Evolutionary conservation across 2,329 filamentous ascomycete genomes (phyloP).

Genomic region (Fusarium concolor): DNA sequence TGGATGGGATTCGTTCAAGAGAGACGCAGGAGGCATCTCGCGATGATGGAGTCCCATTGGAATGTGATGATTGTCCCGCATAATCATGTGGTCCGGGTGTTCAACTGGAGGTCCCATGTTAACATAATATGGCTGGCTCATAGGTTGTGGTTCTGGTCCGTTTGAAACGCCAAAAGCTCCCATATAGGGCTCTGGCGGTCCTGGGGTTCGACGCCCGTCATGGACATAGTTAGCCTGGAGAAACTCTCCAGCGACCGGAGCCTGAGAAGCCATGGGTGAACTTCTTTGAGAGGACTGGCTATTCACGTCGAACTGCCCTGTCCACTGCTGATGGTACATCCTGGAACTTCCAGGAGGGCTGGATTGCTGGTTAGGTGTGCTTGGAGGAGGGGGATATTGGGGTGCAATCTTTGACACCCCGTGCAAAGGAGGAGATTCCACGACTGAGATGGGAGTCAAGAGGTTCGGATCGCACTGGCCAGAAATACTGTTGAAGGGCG

Average conservation of each 20-base stretch:
- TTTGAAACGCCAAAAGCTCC: slow-evolving; percentile 53
- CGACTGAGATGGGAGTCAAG: slow-evolving; percentile 64
- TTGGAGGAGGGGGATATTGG: slow-evolving; percentile 55
- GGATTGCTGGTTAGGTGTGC: slow-evolving; percentile 56
- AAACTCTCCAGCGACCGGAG: slow-evolving; percentile 51
- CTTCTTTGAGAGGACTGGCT: slow-evolving; percentile 56
- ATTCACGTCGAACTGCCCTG: slow-evolving; percentile 55
- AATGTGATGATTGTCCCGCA: slow-evolving; percentile 39
- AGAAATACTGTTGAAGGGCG: slow-evolving; percentile 49
- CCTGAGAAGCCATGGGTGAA: slow-evolving; percentile 60
- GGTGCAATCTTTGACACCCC: slow-evolving; percentile 57
- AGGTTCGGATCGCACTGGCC: slow-evolving; percentile 58
- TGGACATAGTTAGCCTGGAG: slow-evolving; percentile 53
- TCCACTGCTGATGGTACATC: slow-evolving; percentile 57
- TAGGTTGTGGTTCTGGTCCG: slow-evolving; percentile 42
- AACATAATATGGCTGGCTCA: slow-evolving; percentile 48
- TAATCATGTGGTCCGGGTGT: slow-evolving; percentile 45
- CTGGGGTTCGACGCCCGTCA: slow-evolving; percentile 54
- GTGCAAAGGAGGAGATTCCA: slow-evolving; percentile 60
- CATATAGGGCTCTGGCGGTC: slow-evolving; percentile 53
- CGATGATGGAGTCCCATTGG: slow-evolving; percentile 44
- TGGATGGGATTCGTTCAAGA: slow-evolving; percentile 42
- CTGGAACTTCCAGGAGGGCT: slow-evolving; percentile 62
- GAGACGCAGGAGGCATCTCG: slow-evolving; percentile 39
- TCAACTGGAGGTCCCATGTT: slow-evolving; percentile 42